These are phyloP conservation scores for Alternaria hordeiaustralica DNA, from an alignment of 2,329 filamentous ascomycete genomes.

Conservation along the genomic window DNA sequence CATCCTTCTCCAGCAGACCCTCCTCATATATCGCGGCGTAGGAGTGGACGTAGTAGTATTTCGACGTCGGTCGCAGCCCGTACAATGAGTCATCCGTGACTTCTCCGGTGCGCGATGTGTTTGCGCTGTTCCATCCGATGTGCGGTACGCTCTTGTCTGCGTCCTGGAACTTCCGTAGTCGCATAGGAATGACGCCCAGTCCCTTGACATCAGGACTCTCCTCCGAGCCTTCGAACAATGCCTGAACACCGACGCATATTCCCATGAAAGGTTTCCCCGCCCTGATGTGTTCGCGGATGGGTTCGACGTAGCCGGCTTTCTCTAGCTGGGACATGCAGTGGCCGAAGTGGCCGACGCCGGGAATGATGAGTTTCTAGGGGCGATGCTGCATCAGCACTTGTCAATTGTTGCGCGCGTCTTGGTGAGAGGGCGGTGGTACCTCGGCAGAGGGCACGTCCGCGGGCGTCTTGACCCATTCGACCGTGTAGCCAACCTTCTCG, in stretches of 20 bases:
- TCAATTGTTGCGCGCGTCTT: slow-evolving; percentile 32
- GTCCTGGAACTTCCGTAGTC: slow-evolving; percentile 78
- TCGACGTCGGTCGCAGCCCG: slow-evolving; percentile 78
- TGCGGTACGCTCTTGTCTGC: slow-evolving; percentile 89
- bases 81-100: slow-evolving; percentile 67
- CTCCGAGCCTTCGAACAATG: slow-evolving; percentile 82
- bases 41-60: slow-evolving; percentile 99
- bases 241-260: slow-evolving; percentile 94
- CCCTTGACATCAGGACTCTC: slow-evolving; percentile 77
- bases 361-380: slow-evolving; percentile 84
- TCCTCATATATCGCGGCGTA: slow-evolving; percentile 81
- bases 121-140: slow-evolving; percentile 97
- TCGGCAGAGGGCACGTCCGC: slow-evolving; percentile 85
- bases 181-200: slow-evolving; percentile 74
- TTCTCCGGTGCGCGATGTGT: slow-evolving; percentile 58
- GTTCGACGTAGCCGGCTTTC: slow-evolving; percentile 81
- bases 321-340: slow-evolving; percentile 89
- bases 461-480: slow-evolving; percentile 89
- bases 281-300: slow-evolving; percentile 81
- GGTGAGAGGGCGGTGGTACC: slow-evolving; percentile 56
- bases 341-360: slow-evolving; percentile 96
- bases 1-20: slow-evolving; percentile 77
- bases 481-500: slow-evolving; percentile 89
- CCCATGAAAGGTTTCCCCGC: slow-evolving; percentile 98
- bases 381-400: slow-evolving; percentile 41